Conservation (phyloP, 2,329 filamentous ascomycete genomes). For the Aspergillus sojae region DNA sequence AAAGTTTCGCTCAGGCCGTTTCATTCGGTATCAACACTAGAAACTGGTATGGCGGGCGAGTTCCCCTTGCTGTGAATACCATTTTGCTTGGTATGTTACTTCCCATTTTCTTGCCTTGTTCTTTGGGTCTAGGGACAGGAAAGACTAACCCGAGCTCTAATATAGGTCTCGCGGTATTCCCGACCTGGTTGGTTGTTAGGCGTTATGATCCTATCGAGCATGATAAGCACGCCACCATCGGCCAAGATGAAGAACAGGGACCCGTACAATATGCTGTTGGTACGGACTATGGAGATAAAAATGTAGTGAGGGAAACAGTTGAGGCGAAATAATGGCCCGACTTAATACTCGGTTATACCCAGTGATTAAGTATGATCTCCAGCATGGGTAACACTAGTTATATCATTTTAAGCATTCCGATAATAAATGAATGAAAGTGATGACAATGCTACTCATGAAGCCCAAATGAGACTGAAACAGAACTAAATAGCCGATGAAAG, state of each 20-base stretch:
- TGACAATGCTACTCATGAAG: neutral
- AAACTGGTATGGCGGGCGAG: slow-evolving; percentile 45
- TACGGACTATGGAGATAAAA: neutral
- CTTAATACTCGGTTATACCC: neutral
- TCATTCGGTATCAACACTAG: slow-evolving; percentile 48
- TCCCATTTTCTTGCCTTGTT: neutral
- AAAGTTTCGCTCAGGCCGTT: slow-evolving; percentile 50
- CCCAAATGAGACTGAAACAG: neutral
- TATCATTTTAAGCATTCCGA: neutral
- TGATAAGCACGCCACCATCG: slow-evolving; percentile 7
- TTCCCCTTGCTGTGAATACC: slow-evolving; percentile 47
- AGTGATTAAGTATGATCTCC: neutral
- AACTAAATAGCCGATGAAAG: neutral
- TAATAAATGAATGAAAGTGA: neutral
- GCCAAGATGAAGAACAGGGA: slow-evolving; percentile 19
- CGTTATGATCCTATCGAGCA: slow-evolving; percentile 25
- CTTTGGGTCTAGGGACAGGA: no score
- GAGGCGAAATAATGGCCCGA: neutral
- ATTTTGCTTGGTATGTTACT: slow-evolving; percentile 31
- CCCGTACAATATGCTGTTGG: neutral
- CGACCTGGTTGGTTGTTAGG: slow-evolving; percentile 31
- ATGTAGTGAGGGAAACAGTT: neutral
- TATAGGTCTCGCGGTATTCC: slow-evolving; percentile 27
- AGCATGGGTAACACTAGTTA: neutral
- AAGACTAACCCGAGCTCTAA: neutral